Evolutionary conservation across 2,329 filamentous ascomycete genomes (phyloP).

Genomic region (Bipolaris oryzae): DNA sequence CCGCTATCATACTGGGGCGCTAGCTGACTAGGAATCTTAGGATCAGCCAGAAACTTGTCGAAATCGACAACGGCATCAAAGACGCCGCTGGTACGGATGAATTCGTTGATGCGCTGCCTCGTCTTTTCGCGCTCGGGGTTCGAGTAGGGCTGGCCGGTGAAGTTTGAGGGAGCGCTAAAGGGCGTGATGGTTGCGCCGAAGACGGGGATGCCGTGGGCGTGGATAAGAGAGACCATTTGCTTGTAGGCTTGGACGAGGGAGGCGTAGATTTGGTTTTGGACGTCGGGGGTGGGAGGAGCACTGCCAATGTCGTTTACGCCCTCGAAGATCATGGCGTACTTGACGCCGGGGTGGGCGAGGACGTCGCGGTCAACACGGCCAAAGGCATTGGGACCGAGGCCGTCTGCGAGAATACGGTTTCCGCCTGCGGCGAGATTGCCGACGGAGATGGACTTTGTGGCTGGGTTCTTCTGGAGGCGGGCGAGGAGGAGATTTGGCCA

Average conservation of each 20-base stretch:
- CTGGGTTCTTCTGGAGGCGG: slow-evolving; percentile 54
- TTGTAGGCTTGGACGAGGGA: slow-evolving; percentile 63
- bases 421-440: slow-evolving; percentile 72
- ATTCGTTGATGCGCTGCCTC: slow-evolving; percentile 64
- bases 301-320: slow-evolving; percentile 69
- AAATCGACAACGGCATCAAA: slow-evolving; percentile 70
- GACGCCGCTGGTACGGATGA: slow-evolving; percentile 61
- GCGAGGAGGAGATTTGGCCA: slow-evolving; percentile 45
- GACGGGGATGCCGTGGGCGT: slow-evolving; percentile 60
- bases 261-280: slow-evolving; percentile 58
- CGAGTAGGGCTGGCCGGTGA: slow-evolving; percentile 24
- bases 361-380: slow-evolving; percentile 69
- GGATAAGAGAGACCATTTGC: slow-evolving; percentile 63
- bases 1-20: slow-evolving; percentile 62
- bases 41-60: slow-evolving; percentile 61
- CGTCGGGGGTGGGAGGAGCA: slow-evolving; percentile 51
- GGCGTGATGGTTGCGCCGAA: slow-evolving; percentile 72
- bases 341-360: slow-evolving; percentile 62
- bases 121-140: slow-evolving; percentile 62
- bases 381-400: slow-evolving; percentile 66
- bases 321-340: slow-evolving; percentile 69
- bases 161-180: slow-evolving; percentile 55
- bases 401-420: slow-evolving; percentile 67
- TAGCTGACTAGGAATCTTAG: slow-evolving; percentile 55
- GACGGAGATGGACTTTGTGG: slow-evolving; percentile 60